Conservation (phyloP, 352 stramenopile genomes). For the Globisporangium cederbergense region DNA sequence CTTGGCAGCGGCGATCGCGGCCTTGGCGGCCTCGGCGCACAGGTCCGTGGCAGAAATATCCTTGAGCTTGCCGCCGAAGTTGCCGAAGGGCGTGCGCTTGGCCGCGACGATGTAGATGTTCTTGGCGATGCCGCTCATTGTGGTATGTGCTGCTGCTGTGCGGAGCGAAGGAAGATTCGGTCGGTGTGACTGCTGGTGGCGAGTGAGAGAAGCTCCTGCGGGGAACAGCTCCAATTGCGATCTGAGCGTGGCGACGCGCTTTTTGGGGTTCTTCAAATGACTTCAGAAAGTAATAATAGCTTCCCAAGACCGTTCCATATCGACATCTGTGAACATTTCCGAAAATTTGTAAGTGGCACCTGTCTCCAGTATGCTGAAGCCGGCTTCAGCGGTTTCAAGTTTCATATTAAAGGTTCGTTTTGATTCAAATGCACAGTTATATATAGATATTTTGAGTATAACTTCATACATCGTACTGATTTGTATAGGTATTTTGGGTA, state of each 20-base stretch:
- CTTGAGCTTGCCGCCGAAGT: constrained; percentile 94
- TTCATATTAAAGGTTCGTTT: too few relatives aligned
- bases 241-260: constrained; percentile 18
- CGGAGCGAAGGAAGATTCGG: not conserved
- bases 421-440: too few relatives aligned
- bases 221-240: constrained; percentile 19
- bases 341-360: too few relatives aligned
- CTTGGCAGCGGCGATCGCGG: constrained; percentile 67
- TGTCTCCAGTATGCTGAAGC: too few relatives aligned
- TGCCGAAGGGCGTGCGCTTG: constrained; percentile 95
- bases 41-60: constrained; percentile 90
- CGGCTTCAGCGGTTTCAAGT: too few relatives aligned
- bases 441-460: too few relatives aligned
- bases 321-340: too few relatives aligned
- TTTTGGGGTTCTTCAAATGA: too few relatives aligned
- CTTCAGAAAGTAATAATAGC: too few relatives aligned
- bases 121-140: constrained; percentile 54
- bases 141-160: constrained; percentile 2
- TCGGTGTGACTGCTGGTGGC: not conserved
- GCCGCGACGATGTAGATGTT: constrained; percentile 95
- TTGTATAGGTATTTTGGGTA: too few relatives aligned
- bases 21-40: constrained; percentile 82
- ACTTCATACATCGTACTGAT: too few relatives aligned
- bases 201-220: constrained; percentile 16
- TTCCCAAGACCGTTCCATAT: too few relatives aligned